Conservation (phyloP, 2,329 filamentous ascomycete species). For the Diplodia intermedia region DNA sequence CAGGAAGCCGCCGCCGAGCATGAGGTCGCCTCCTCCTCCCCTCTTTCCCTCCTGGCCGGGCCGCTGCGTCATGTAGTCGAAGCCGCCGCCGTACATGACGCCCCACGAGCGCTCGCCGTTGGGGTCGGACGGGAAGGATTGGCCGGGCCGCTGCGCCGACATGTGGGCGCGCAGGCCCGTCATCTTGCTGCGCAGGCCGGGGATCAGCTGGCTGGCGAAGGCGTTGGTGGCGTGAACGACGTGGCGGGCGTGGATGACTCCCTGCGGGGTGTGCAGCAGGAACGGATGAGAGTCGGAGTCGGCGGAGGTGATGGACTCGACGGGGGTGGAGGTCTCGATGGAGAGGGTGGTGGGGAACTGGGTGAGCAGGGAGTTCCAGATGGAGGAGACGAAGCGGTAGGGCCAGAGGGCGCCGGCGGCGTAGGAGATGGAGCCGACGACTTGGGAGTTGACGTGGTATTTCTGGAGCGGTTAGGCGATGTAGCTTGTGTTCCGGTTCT, state of each 20-base stretch:
- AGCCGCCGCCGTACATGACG: slow-evolving; percentile 34
- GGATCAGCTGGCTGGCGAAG: slow-evolving; percentile 40
- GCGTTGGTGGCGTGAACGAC: slow-evolving; percentile 43
- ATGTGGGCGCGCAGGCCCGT: slow-evolving; percentile 29
- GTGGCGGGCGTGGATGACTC: slow-evolving; percentile 31
- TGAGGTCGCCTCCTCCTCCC: slow-evolving; percentile 40
- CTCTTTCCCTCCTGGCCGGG: slow-evolving; percentile 31
- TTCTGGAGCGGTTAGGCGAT: neutral
- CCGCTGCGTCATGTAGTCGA: slow-evolving; percentile 30
- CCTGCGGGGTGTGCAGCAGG: slow-evolving; percentile 23
- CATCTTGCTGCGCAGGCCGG: slow-evolving; percentile 37
- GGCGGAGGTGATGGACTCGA: slow-evolving; percentile 7
- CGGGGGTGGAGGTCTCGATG: slow-evolving; percentile 25
- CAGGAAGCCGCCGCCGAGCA: slow-evolving; percentile 56
- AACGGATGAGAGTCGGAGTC: slow-evolving; percentile 2
- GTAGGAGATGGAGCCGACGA: slow-evolving; percentile 23
- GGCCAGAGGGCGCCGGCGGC: slow-evolving; percentile 25
- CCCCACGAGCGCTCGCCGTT: slow-evolving; percentile 38
- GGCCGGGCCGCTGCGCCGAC: slow-evolving; percentile 24
- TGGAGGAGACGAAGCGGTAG: slow-evolving; percentile 22
- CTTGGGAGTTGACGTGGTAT: slow-evolving; percentile 13
- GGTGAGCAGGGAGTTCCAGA: slow-evolving; percentile 6
- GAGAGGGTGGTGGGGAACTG: slow-evolving; percentile 7
- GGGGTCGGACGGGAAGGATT: slow-evolving; percentile 12
- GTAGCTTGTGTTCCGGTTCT: neutral